phyloP scores from a whole-genome alignment of 495 filamentous ascomycete genomes.

The Hypoxylon rickii region DNA sequence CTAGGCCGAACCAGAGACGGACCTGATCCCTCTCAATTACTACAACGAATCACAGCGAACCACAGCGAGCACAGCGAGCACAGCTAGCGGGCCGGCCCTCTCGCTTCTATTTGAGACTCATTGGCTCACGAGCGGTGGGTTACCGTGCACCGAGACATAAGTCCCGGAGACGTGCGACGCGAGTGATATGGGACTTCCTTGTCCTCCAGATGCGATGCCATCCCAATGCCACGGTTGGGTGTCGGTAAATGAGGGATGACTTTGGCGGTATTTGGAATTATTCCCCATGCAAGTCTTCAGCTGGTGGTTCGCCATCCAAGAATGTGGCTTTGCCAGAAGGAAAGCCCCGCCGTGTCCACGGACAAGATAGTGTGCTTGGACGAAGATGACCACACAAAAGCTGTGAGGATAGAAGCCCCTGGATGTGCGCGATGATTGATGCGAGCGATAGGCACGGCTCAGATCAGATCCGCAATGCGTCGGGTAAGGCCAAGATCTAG shows the following conservation, averaged over 20 bases:
- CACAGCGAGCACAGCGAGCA: too few relatives aligned
- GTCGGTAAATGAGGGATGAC: neutral
- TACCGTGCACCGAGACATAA: conserved; percentile 34
- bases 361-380: too few relatives aligned
- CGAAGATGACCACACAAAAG: too few relatives aligned
- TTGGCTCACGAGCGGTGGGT: conserved; percentile 28
- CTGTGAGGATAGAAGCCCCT: too few relatives aligned
- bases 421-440: too few relatives aligned
- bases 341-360: too few relatives aligned
- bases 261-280: neutral
- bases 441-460: neutral
- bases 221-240: too few relatives aligned
- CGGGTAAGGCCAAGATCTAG: neutral
- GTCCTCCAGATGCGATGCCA: too few relatives aligned
- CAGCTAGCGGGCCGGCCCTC: conserved; percentile 17
- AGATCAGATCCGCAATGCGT: conserved; percentile 3
- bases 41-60: conserved; percentile 10
- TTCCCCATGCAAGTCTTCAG: too few relatives aligned
- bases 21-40: conserved; percentile 3
- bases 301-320: too few relatives aligned
- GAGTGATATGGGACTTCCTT: conserved; percentile 1
- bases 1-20: too few relatives aligned
- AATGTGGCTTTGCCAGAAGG: too few relatives aligned
- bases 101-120: conserved; percentile 36
- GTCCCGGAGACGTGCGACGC: conserved; percentile 16